Base-by-base conservation (phyloP, 2,329 filamentous ascomycete species). In the Cladosporium sp. region DNA sequence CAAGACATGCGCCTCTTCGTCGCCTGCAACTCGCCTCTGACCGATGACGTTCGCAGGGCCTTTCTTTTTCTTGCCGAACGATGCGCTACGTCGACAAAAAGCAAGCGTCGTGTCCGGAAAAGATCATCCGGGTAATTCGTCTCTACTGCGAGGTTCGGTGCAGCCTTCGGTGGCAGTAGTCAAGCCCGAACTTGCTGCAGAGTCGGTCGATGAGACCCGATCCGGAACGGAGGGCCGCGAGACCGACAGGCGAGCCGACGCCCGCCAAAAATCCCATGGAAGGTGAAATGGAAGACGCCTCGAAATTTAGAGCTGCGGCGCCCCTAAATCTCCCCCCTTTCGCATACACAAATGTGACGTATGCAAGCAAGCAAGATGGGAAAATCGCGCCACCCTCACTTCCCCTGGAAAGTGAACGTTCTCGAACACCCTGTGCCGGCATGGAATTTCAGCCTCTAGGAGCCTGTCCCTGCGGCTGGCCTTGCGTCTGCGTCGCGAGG, bases 401-500 rank as follows among this genome's bases (percentile, higher is more conserved):
- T n/a, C 4, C 9, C 32, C 15, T n/a, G 7, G 32, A 17, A 27
- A 27, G 22, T 9, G 22, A 27, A 27, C 4, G 29, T 17, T 29
- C 15, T 18, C 42, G 11, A 3, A 11, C n/a, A n/a, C 8, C 20
- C 18, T 45, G 7, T 37, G 15, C 43, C 43, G 43, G 24, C 32
- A 45, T 22, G 27, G 34, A n/a, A n/a, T n/a, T n/a, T 45, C 34
- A 38, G 12, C 32, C 40, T 19, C 20, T 11, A 24, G n/a, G 36
- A n/a, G 29, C 29, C 29, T n/a, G n/a, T n/a, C n/a, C n/a, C n/a
- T 43, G 38, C n/a, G 20, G 20, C 24, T 49, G 45, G n/a, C n/a
- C 19, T 27, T 49, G 45, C 37, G 47, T 30, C 29, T 50, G 44
- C 32, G 43, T 54, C 49, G 41, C 41, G 22, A 61, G 43, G 34